Conservation (phyloP, 192 early-diverging fungal species). For the Coemansia sp. region DNA sequence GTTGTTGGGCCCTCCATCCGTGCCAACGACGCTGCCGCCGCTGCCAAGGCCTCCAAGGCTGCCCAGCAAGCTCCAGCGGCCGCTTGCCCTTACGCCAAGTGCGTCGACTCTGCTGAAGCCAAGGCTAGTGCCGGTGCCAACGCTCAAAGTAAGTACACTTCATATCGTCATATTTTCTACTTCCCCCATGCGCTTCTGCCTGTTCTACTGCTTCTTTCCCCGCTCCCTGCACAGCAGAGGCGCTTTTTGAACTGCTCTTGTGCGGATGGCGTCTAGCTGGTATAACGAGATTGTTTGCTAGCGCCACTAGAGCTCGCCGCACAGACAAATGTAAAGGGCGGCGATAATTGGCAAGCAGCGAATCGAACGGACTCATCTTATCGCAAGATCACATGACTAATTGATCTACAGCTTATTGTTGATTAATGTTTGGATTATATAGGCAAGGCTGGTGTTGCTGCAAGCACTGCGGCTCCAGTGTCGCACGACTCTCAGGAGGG, state of each 20-base stretch:
- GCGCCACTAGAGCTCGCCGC: neutral
- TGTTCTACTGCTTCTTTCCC: constrained; percentile 1
- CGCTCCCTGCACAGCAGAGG: neutral
- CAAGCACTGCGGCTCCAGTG: constrained; percentile 12
- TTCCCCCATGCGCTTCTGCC: neutral
- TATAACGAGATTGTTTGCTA: neutral
- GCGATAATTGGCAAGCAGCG: neutral
- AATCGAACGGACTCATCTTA: constrained; percentile 4
- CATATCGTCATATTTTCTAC: neutral
- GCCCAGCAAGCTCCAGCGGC: constrained; percentile 14
- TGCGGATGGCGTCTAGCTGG: no score
- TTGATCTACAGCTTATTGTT: neutral
- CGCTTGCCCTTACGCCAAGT: constrained; percentile 44
- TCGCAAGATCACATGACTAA: neutral
- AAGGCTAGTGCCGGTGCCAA: neutral
- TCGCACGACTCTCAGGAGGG: constrained; percentile 35
- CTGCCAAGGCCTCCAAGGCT: constrained; percentile 1
- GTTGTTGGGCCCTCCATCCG: constrained; percentile 52
- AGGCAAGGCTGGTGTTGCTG: neutral
- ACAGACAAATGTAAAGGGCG: neutral
- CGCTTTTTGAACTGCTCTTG: constrained; percentile 4
- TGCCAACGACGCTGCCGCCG: constrained; percentile 35
- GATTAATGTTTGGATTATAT: neutral
- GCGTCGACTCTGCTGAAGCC: constrained; percentile 5
- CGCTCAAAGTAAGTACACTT: constrained; percentile 33